Evolutionary conservation across 768 basidiomycete species (phyloP).

Genomic region (Amanita subjunquillea): DNA sequence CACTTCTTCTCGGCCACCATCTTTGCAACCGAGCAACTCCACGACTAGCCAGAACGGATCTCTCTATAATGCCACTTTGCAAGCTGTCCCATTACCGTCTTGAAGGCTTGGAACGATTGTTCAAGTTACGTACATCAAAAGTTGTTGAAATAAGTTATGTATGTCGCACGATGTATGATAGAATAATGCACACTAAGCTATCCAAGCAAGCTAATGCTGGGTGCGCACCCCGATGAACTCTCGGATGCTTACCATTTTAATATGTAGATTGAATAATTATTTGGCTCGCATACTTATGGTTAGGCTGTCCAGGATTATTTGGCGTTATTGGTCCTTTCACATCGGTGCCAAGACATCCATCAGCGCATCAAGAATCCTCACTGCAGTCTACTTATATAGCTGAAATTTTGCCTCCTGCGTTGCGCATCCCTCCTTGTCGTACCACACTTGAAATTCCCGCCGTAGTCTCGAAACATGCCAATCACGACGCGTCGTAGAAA

Average conservation of each 20-base stretch:
- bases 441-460: neutral
- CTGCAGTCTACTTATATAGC: neutral
- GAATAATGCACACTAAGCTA: neutral
- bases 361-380: constrained; percentile 1
- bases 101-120: neutral
- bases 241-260: neutral
- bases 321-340: neutral
- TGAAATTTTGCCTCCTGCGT: neutral
- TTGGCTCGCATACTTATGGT: neutral
- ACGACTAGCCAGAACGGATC: constrained; percentile 29
- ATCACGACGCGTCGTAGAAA: constrained; percentile 45
- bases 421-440: neutral
- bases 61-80: constrained; percentile 21
- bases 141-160: neutral
- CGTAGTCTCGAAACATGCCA: constrained; percentile 24
- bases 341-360: neutral
- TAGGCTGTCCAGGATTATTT: neutral
- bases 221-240: too few relatives aligned
- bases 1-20: neutral
- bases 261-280: neutral
- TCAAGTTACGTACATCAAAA: too few relatives aligned
- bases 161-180: constrained; percentile 1
- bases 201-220: neutral
- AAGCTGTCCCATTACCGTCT: constrained; percentile 18
- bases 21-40: constrained; percentile 10